Percentiles rank a stretch among this genome's conserved stretches.
Evolutionary conservation across 2,329 filamentous ascomycete genomes (phyloP).

Genomic region (Ophiosphaerella narmari): DNA sequence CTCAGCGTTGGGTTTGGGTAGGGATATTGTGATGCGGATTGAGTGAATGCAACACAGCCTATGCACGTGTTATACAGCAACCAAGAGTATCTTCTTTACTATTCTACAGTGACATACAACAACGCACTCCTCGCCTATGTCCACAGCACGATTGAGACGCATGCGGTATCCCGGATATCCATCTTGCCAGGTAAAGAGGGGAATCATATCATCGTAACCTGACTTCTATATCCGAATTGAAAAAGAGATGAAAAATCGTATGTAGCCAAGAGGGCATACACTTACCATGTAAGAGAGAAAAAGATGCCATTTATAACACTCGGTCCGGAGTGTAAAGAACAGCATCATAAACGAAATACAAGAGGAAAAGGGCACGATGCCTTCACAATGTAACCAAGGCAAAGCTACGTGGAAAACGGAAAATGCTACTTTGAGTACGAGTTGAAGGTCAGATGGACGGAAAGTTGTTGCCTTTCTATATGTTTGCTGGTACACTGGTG

Average conservation of each 20-base stretch:
- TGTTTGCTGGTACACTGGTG: conserved; percentile 31
- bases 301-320: too few species aligned
- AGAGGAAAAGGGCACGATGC: too few species aligned
- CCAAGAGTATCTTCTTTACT: not conserved
- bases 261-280: too few species aligned
- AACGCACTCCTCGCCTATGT: too few species aligned
- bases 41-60: not conserved
- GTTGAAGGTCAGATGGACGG: not conserved
- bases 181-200: not conserved
- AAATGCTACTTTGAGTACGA: not conserved
- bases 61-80: not conserved
- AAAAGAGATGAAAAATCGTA: too few species aligned
- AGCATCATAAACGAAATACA: too few species aligned
- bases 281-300: too few species aligned
- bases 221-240: not conserved
- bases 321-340: too few species aligned
- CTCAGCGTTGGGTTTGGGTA: not conserved
- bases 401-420: conserved; percentile 30
- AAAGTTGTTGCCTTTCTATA: conserved; percentile 11
- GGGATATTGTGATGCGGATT: not conserved
- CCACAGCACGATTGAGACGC: too few species aligned
- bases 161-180: not conserved
- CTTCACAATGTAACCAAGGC: conserved; percentile 32
- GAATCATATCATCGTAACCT: not conserved
- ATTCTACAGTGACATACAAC: not conserved